Base-by-base conservation (phyloP, 2,329 filamentous ascomycete genomes). In the Ustulina deusta region DNA sequence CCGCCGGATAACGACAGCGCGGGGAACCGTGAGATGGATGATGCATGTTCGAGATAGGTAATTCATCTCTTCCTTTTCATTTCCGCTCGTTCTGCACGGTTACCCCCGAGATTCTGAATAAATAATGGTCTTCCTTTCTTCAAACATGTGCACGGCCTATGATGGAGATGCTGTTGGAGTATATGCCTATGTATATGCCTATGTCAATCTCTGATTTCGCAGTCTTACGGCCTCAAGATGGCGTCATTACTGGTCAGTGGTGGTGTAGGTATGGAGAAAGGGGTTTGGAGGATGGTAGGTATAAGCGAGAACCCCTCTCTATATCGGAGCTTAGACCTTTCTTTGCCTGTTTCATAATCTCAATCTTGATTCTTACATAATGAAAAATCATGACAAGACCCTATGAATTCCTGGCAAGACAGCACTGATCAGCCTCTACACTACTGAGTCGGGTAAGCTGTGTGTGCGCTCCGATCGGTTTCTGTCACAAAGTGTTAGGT, bases 1-100 rank as follows among this genome's bases (percentile, higher is more conserved):
- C 36, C 27, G 38, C 40, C 57, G 62, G 63, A 57, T 44, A 62
- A 58, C 58, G 58, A 66, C 63, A 56, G 58, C 32, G 46, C 63
- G 57, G 63, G 44, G 58, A 51, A 57, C 42, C 42, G 42, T 32
- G 27, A 22, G 29, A 44, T 34, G 55, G 55, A 58, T 32, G 44
- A 15, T 20, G n/a, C n/a, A n/a, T n/a, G 15, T 48, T 36, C 9
- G 13, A 20, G 17, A 20, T 51, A 22, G 10, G 17, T 20, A n/a
- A 15, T 7, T 27, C 15, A 11, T 10, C 9, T 13, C 4, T 15
- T 13, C 25, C 7, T 52, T n/a, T 52, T 52, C 54, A 51, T 32
- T 42, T 52, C 46, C 34, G 34, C 6, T 20, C 34, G 34, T 40
- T 15, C 57, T 60, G 32, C 44, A 48, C n/a, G 15, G 40, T 40